Evolutionary conservation across 768 basidiomycete genomes (phyloP), one percentile per base, ranked within the genome.

Genomic region (Mycena alexandri): DNA sequence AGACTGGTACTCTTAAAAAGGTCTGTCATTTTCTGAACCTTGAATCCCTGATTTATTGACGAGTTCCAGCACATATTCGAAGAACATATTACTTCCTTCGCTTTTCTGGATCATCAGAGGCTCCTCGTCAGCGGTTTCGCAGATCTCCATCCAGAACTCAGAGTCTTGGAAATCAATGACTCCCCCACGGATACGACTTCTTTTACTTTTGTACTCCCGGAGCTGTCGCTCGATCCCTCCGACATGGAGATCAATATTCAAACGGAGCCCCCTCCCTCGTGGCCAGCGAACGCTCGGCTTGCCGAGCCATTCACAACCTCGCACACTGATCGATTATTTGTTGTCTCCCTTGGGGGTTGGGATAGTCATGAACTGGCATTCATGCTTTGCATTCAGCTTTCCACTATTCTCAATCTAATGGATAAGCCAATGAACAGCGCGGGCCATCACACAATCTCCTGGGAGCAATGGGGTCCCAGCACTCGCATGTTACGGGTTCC

Each of bases 381-480:
- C 63, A 72, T 78, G 46, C 70, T 79, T n/a, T 74, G 78, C 21
- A 65, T 80, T 10, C 80, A 74, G 34, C 69, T 75, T 24, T 80
- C 80, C 53, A 75, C 75, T 10, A 33, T 80, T 3, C 72, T 77
- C 54, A 55, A 46, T 34, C 66, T 75, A 61, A 72, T 79, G 34
- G 71, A 67, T 34, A 67, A 50, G 29, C 70, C 72, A 5, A 19
- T 47, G 25, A 48, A 21, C 7, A 43, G 34, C 36, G 16, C 43
- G 5, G 62, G 51, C n/a, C 55, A 58, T 33, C 70, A 62, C 19
- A 22, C 21, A 16, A 53, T 80, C 17, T 5, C 25, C 5, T 81
- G 80, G 80, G 42, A 58, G 3, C 34, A 55, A n/a, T 81, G 80
- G 80, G 79, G 80, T 19, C 77, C 17, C 6, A 65, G 67, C 42